Percentiles rank a stretch among this genome's conserved stretches.
Evolutionary conservation across 208 protist genomes (phyloP).

Genomic region (Acanthamoeba culbertsoni): DNA sequence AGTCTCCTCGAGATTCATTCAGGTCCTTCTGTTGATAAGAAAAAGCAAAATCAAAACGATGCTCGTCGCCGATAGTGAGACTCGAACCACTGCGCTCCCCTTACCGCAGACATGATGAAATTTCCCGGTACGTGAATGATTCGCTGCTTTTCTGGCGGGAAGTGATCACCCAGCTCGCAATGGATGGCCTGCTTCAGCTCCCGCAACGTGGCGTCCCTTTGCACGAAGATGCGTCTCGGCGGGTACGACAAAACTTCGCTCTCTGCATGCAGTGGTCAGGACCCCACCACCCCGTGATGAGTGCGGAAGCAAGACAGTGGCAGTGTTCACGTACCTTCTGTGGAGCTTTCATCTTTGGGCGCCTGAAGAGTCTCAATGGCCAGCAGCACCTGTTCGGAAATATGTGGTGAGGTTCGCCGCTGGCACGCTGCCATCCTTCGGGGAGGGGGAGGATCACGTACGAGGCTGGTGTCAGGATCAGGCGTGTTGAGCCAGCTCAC

Average conservation of each 20-base stretch:
- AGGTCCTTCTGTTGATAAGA: not conserved
- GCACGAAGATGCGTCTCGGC: not conserved
- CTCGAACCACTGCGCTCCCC: not conserved
- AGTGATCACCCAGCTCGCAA: not conserved
- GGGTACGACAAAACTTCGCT: not conserved
- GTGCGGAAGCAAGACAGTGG: not conserved
- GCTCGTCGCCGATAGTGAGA: not conserved
- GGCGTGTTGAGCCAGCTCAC: too few species aligned
- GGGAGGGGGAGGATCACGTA: not conserved
- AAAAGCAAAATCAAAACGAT: too few species aligned
- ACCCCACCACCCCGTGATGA: not conserved
- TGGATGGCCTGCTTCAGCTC: conserved; percentile 16
- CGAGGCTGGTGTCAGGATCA: not conserved
- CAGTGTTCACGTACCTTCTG: not conserved
- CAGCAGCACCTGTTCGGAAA: not conserved
- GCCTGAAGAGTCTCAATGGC: not conserved
- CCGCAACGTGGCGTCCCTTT: not conserved
- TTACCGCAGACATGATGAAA: not conserved
- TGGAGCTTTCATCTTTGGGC: not conserved
- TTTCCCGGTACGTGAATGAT: not conserved
- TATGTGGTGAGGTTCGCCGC: not conserved
- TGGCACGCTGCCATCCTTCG: not conserved
- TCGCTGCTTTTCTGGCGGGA: not conserved
- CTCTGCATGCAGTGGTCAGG: not conserved
- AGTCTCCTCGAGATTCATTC: not conserved